Evolutionary conservation across 2,329 filamentous ascomycete genomes (phyloP).

Genomic region (Alternaria solani): DNA sequence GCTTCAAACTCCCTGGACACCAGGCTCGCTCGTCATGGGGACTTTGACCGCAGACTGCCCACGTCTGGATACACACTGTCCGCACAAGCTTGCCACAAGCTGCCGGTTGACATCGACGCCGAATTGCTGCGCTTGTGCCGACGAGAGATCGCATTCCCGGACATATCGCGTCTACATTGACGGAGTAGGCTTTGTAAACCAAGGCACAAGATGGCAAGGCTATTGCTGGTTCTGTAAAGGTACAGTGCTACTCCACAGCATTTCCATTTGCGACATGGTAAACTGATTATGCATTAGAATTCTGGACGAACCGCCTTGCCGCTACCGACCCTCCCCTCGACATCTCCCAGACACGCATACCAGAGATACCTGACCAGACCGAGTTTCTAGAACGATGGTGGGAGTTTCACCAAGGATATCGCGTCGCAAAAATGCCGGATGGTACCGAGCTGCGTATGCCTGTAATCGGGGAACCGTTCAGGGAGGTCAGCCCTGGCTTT

Average conservation of each 20-base stretch:
- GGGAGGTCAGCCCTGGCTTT: constrained; percentile 57
- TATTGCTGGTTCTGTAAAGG: constrained; percentile 63
- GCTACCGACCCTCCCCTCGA: constrained; percentile 53
- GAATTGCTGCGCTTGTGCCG: constrained; percentile 53
- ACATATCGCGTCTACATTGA: constrained; percentile 59
- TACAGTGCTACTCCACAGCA: background rate
- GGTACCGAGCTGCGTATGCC: constrained; percentile 56
- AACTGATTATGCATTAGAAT: constrained; percentile 46
- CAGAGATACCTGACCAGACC: constrained; percentile 57
- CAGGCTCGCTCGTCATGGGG: constrained; percentile 39
- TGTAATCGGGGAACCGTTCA: constrained; percentile 58
- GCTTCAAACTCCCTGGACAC: background rate
- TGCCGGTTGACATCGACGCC: constrained; percentile 52
- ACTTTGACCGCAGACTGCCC: constrained; percentile 52
- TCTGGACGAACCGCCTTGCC: constrained; percentile 58
- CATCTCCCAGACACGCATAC: constrained; percentile 56
- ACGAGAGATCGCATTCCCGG: constrained; percentile 52
- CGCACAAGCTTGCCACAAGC: constrained; percentile 54
- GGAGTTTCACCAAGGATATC: constrained; percentile 59
- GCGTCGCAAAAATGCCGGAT: constrained; percentile 51
- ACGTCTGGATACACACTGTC: constrained; percentile 48
- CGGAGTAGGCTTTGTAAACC: constrained; percentile 59
- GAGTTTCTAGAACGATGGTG: constrained; percentile 59
- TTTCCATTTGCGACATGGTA: background rate
- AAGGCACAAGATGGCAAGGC: constrained; percentile 59